phyloP scores from a whole-genome alignment of 2,329 filamentous ascomycete species.

The Scleromitrula shiraiana region DNA sequence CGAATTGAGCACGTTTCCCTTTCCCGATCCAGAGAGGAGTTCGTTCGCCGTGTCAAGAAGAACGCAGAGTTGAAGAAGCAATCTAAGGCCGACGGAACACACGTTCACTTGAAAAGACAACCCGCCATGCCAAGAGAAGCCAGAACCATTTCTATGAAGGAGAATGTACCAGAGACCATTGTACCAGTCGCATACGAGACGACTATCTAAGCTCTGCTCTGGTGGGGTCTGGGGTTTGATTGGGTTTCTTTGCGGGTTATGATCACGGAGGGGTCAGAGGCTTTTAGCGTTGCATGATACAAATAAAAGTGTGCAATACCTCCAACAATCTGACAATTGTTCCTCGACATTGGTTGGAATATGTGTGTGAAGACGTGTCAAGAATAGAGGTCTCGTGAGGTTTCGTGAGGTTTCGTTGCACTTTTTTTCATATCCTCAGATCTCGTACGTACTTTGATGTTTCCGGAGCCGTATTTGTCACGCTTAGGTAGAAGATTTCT shows the following conservation, averaged over 20 bases:
- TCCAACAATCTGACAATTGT: slow-evolving; percentile 21
- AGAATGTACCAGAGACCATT: slow-evolving; percentile 85
- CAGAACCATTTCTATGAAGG: slow-evolving; percentile 69
- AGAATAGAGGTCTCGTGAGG: no score
- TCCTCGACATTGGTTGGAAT: not conserved
- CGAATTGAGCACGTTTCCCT: slow-evolving; percentile 94
- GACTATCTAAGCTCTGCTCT: slow-evolving; percentile 65
- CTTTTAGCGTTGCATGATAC: slow-evolving; percentile 29
- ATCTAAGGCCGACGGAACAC: slow-evolving; percentile 82
- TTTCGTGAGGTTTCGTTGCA: not conserved
- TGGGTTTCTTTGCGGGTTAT: slow-evolving; percentile 29
- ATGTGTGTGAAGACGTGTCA: not conserved
- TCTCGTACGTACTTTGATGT: no score
- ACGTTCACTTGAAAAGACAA: slow-evolving; percentile 89
- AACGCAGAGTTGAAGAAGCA: slow-evolving; percentile 89
- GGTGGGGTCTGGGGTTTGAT: slow-evolving; percentile 22
- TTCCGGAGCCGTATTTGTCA: slow-evolving; percentile 25
- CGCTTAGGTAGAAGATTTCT: slow-evolving; percentile 21
- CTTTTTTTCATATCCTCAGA: not conserved
- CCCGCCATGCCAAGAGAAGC: slow-evolving; percentile 72
- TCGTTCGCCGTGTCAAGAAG: slow-evolving; percentile 91
- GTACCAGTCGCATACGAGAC: slow-evolving; percentile 94
- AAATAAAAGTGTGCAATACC: slow-evolving; percentile 27
- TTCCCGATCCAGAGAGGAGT: slow-evolving; percentile 94
- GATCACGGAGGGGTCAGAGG: slow-evolving; percentile 22